Conservation (phyloP, 75 land plant species). For the Selaginella moellendorffii region DNA sequence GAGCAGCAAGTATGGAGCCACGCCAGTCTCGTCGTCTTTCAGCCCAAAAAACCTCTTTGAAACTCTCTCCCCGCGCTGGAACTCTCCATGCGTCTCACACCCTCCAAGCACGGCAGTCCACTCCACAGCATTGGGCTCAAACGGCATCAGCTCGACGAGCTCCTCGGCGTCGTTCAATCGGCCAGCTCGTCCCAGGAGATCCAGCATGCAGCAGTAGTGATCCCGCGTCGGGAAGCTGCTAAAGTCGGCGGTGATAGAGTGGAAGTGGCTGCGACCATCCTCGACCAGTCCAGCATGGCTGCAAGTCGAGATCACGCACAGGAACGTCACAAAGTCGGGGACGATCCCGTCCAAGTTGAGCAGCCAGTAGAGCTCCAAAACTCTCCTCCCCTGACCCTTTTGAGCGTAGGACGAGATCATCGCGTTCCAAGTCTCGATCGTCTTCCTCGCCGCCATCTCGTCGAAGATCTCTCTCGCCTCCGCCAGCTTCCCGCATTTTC, state of each 20-base stretch:
- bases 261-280: neutral
- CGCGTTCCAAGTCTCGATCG: conserved; percentile 3
- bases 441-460: neutral
- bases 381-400: neutral
- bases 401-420: neutral
- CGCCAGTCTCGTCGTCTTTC: neutral
- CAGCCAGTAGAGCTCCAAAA: neutral
- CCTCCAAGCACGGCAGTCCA: neutral
- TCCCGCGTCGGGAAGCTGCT: neutral
- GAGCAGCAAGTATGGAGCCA: neutral
- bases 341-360: neutral
- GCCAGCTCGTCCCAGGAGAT: conserved; percentile 4
- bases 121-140: neutral
- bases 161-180: neutral
- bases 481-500: conserved; percentile 1
- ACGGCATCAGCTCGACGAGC: neutral
- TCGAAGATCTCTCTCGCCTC: neutral
- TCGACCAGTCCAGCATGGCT: neutral
- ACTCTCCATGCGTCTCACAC: neutral
- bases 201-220: neutral
- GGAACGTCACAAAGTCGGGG: neutral
- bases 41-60: neutral
- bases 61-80: neutral
- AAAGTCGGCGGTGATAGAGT: neutral
- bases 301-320: neutral